A percentile compares a stretch with the other conserved stretches of the same genome.
These are phyloP conservation scores for Pseudonitzschia multiseries DNA, from an alignment of 108 stramenopile genomes.

Conservation along the genomic window DNA sequence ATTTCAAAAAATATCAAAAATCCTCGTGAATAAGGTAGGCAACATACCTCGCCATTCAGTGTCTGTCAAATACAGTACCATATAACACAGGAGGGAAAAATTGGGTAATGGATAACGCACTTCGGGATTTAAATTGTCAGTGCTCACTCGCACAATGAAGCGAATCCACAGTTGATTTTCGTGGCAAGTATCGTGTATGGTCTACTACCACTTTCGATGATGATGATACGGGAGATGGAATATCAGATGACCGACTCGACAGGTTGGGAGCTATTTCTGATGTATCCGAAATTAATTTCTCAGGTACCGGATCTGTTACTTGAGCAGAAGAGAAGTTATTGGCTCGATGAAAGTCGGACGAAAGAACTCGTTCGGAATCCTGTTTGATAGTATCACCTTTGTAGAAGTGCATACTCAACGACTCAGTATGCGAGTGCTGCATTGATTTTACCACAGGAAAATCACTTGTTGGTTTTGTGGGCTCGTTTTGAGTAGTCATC, in stretches of 20 bases:
- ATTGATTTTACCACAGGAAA: background rate
- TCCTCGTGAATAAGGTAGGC: background rate
- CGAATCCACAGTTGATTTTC: background rate
- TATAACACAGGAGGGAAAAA: background rate
- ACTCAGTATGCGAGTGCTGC: background rate
- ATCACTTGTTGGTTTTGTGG: background rate
- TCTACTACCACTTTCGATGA: constrained; percentile 11
- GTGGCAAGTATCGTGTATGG: constrained; percentile 18
- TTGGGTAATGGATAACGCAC: background rate
- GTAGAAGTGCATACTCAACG: background rate
- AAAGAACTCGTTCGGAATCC: background rate
- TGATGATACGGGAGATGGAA: background rate
- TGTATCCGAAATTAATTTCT: background rate
- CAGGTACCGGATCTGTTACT: background rate
- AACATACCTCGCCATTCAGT: background rate
- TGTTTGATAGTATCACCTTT: background rate
- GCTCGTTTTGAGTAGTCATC: background rate
- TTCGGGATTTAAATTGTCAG: background rate
- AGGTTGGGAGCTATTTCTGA: background rate
- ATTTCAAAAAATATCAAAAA: background rate
- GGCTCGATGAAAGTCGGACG: constrained; percentile 5
- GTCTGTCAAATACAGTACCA: background rate
- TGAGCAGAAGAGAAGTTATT: background rate
- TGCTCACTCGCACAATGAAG: background rate
- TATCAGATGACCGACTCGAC: background rate